Conservation (phyloP, 352 stramenopile species). For the Aphanomyces astaci region DNA sequence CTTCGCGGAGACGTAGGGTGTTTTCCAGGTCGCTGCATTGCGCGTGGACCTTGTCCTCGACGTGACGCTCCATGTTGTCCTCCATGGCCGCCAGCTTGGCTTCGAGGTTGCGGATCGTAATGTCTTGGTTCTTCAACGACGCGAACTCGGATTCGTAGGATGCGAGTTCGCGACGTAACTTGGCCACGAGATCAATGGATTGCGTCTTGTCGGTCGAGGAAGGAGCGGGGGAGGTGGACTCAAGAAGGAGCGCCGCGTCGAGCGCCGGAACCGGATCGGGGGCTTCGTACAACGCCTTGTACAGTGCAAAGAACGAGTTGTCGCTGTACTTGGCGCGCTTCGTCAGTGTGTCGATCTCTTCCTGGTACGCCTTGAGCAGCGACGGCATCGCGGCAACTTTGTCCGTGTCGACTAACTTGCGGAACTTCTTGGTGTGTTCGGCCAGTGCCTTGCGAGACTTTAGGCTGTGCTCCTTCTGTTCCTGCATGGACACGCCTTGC, state of each 20-base stretch:
- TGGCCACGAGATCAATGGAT: constrained; percentile 84
- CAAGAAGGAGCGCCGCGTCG: constrained; percentile 27
- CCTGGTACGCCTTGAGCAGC: constrained; percentile 85
- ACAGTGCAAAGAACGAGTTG: constrained; percentile 81
- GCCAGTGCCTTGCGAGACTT: constrained; percentile 77
- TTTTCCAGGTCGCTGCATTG: constrained; percentile 56
- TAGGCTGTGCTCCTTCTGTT: constrained; percentile 70
- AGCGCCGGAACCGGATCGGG: constrained; percentile 76
- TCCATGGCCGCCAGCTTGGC: constrained; percentile 79
- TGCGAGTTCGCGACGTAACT: constrained; percentile 81
- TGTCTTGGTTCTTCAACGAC: constrained; percentile 94
- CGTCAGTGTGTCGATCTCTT: constrained; percentile 89
- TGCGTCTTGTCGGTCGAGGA: constrained; percentile 34
- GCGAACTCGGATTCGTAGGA: constrained; percentile 93
- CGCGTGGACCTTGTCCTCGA: constrained; percentile 53
- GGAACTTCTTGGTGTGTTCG: constrained; percentile 78
- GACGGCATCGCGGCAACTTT: constrained; percentile 49
- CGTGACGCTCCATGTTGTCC: constrained; percentile 48
- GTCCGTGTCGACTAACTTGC: constrained; percentile 58
- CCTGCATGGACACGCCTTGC: constrained; percentile 73
- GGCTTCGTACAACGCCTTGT: constrained; percentile 80
- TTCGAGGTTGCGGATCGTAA: constrained; percentile 95
- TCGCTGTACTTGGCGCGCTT: constrained; percentile 87
- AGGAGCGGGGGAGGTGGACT: not conserved
- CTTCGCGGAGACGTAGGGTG: constrained; percentile 33